Evolutionary conservation across 768 basidiomycete genomes (phyloP).

Genomic region (Hemileccinum rubropunctum): DNA sequence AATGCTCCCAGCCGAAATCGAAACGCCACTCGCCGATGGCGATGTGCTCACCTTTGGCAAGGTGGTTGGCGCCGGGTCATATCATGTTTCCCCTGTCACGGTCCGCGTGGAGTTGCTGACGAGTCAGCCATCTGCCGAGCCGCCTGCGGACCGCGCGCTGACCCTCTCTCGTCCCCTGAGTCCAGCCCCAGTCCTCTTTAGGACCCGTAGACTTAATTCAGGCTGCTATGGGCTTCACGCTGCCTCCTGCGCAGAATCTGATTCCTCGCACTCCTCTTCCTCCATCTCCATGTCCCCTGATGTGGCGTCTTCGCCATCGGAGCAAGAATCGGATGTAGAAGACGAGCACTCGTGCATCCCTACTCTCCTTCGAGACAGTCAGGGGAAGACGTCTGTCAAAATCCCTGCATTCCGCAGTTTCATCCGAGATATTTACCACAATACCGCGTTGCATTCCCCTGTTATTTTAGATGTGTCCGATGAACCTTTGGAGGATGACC

Average conservation of each 20-base stretch:
- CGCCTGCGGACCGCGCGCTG: constrained; percentile 12
- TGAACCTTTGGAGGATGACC: constrained; percentile 8
- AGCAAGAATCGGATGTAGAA: constrained; percentile 54
- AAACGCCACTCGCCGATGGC: constrained; percentile 59
- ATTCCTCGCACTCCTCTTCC: constrained; percentile 31
- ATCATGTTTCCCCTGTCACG: constrained; percentile 60
- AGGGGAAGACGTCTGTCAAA: constrained; percentile 22
- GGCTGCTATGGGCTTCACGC: constrained; percentile 63
- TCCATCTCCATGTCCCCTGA: constrained; percentile 42
- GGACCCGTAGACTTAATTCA: constrained; percentile 36
- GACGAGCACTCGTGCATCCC: constrained; percentile 35
- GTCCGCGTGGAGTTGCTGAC: constrained; percentile 55
- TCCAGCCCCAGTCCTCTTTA: constrained; percentile 27
- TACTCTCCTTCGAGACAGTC: constrained; percentile 12
- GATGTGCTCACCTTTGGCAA: constrained; percentile 79
- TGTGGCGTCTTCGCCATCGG: constrained; percentile 28
- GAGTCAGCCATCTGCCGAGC: constrained; percentile 11
- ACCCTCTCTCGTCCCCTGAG: constrained; percentile 12
- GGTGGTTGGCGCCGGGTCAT: constrained; percentile 60
- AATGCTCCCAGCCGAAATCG: constrained; percentile 52
- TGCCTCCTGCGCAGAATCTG: constrained; percentile 26
- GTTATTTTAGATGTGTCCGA: constrained; percentile 7
- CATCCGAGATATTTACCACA: constrained; percentile 28
- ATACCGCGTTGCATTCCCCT: constrained; percentile 7
- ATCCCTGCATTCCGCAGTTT: constrained; percentile 33